phyloP scores from a whole-genome alignment of 2,329 filamentous ascomycete species.

The Aspergillus sojae region DNA sequence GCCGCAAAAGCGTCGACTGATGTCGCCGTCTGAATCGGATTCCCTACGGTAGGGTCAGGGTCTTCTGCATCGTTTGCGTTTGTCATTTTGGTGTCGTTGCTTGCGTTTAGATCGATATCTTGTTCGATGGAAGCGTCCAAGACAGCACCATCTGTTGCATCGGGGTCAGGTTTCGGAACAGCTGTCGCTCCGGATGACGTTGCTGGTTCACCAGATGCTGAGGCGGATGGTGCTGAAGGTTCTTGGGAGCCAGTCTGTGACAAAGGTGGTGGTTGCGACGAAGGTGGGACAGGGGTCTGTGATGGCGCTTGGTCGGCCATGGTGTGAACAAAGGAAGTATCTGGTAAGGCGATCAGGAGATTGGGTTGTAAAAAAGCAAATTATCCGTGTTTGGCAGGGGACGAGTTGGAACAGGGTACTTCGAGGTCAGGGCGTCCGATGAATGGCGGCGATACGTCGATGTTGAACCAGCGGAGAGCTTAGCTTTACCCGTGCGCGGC shows the following conservation, averaged over 20 bases:
- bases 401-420: slow-evolving; percentile 4
- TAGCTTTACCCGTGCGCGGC: not conserved
- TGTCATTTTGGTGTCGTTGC: slow-evolving; percentile 23
- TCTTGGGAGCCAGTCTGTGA: slow-evolving; percentile 30
- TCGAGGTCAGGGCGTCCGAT: slow-evolving; percentile 1
- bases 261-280: slow-evolving; percentile 25
- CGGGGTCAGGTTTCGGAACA: slow-evolving; percentile 27
- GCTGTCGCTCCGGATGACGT: slow-evolving; percentile 23
- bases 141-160: slow-evolving; percentile 26
- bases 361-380: slow-evolving; percentile 12
- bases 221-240: slow-evolving; percentile 22
- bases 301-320: slow-evolving; percentile 40
- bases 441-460: slow-evolving; percentile 2
- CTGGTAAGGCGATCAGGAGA: not conserved
- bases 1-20: slow-evolving; percentile 51
- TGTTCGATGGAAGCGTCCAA: slow-evolving; percentile 40
- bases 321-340: slow-evolving; percentile 18
- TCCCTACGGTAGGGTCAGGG: slow-evolving; percentile 17
- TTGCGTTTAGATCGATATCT: slow-evolving; percentile 40
- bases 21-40: slow-evolving; percentile 22
- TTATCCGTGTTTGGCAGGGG: slow-evolving; percentile 13
- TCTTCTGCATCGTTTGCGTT: slow-evolving; percentile 19
- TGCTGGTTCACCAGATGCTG: slow-evolving; percentile 15
- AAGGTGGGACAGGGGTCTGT: slow-evolving; percentile 20
- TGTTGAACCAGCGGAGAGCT: slow-evolving; percentile 3